These are phyloP conservation scores for Hemileccinum rubropunctum DNA, from an alignment of 768 basidiomycete genomes.

Conservation along the genomic window DNA sequence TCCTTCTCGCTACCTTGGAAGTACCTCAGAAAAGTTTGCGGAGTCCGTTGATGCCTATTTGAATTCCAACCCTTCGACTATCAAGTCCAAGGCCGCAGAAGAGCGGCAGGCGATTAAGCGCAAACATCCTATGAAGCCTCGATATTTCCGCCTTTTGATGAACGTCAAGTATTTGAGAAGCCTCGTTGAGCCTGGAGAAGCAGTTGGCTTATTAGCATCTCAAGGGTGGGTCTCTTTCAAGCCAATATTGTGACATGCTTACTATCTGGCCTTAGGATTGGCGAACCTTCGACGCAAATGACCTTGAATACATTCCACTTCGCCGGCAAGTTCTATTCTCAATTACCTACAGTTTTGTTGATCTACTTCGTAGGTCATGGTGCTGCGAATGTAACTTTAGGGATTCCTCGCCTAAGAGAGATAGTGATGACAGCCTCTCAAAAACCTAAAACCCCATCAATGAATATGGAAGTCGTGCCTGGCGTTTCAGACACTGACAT, in stretches of 20 bases:
- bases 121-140: conserved; percentile 43
- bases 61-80: conserved; percentile 65
- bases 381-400: conserved; percentile 97
- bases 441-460: conserved; percentile 96
- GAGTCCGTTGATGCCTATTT: conserved; percentile 75
- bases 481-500: conserved; percentile 54
- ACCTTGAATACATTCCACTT: conserved; percentile 99
- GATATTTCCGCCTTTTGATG: conserved; percentile 79
- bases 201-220: conserved; percentile 94
- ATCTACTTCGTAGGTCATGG: conserved; percentile 72
- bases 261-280: conserved; percentile 57
- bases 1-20: conserved; percentile 80
- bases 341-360: not conserved
- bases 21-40: conserved; percentile 91
- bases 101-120: conserved; percentile 39
- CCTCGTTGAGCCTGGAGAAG: conserved; percentile 95
- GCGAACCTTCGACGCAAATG: conserved; percentile 99
- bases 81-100: conserved; percentile 39
- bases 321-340: conserved; percentile 58
- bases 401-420: conserved; percentile 97
- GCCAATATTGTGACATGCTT: not conserved
- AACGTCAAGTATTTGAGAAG: conserved; percentile 91
- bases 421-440: conserved; percentile 98
- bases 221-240: conserved; percentile 69
- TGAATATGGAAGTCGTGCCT: conserved; percentile 74